phyloP scores from a whole-genome alignment of 257 asterid genomes.

The Asclepias syriaca region DNA sequence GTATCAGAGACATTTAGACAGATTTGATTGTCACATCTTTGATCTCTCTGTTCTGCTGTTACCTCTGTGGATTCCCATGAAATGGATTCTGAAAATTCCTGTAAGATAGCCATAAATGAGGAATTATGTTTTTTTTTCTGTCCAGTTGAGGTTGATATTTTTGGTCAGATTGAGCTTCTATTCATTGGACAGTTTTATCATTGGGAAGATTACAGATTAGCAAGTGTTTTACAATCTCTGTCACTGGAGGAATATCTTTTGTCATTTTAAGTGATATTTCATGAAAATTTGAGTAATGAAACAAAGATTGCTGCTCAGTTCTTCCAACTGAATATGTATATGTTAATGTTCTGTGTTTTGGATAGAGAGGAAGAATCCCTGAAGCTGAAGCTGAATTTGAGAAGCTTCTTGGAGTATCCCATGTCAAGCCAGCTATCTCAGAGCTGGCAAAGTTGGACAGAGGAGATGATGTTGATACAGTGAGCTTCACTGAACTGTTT shows the following conservation, averaged over 20 bases:
- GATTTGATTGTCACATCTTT: background rate
- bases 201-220: background rate
- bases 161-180: background rate
- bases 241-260: background rate
- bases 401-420: slow-evolving; percentile 74
- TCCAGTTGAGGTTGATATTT: background rate
- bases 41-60: background rate
- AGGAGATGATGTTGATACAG: slow-evolving; percentile 56
- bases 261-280: background rate
- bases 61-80: background rate
- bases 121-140: background rate
- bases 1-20: background rate
- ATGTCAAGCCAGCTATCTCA: slow-evolving; percentile 61
- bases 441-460: slow-evolving; percentile 72
- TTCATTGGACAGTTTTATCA: background rate
- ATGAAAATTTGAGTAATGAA: background rate
- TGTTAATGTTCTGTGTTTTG: background rate
- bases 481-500: slow-evolving; percentile 52
- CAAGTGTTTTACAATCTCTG: background rate
- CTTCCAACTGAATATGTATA: background rate
- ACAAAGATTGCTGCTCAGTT: background rate
- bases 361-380: slow-evolving; percentile 64
- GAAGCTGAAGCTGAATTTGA: slow-evolving; percentile 83
- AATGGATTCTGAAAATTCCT: background rate
- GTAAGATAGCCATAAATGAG: background rate